phyloP scores from a whole-genome alignment of 2,329 filamentous ascomycete genomes.

The Botrytis galanthina region DNA sequence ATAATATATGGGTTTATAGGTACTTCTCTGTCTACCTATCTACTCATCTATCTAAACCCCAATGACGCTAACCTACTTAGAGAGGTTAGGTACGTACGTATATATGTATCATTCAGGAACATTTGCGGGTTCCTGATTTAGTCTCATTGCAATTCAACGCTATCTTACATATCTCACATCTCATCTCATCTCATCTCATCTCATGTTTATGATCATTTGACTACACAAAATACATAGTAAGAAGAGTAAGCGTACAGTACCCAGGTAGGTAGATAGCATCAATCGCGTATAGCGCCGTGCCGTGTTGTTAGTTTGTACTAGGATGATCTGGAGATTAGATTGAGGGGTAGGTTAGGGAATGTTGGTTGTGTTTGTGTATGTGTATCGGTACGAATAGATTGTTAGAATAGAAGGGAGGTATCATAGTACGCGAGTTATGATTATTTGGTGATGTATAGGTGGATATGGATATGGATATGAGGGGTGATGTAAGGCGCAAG shows the following conservation, averaged over 20 bases:
- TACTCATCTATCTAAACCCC: no score
- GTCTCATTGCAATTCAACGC: background rate
- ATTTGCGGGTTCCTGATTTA: background rate
- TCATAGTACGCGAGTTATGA: no score
- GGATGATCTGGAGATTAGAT: background rate
- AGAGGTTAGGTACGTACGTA: background rate
- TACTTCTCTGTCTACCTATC: background rate
- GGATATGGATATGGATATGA: no score
- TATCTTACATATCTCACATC: no score
- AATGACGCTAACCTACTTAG: background rate
- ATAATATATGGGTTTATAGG: background rate
- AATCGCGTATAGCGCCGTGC: background rate
- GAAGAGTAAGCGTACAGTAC: background rate
- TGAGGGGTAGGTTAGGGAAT: background rate
- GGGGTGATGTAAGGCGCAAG: no score
- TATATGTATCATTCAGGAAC: background rate
- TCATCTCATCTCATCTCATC: background rate
- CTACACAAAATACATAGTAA: background rate
- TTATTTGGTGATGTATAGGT: background rate
- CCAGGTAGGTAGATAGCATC: background rate
- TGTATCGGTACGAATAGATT: background rate
- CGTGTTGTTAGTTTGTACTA: background rate
- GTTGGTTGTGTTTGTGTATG: background rate
- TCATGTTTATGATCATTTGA: background rate
- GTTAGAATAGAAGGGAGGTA: no score